Evolutionary conservation across 176 grass and related monocot species (phyloP), one percentile per base, ranked within the genome.

Genomic region (Oryza nivara): DNA sequence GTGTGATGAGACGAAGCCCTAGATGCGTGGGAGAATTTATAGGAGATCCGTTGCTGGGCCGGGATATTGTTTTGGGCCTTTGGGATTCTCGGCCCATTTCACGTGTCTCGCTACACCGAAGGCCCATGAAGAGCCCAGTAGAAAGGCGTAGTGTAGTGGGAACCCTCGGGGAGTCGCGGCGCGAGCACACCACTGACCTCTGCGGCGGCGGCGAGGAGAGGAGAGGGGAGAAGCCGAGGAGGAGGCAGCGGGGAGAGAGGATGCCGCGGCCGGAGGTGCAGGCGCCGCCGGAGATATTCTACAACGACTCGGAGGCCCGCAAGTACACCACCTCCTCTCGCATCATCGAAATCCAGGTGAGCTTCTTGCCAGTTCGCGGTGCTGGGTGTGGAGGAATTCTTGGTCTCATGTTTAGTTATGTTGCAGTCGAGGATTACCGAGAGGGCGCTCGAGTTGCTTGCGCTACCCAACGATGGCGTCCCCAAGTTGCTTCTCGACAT

Each of bases 301-400:
- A 98, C 82, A 98, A 98, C 43, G 95, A 95, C 40, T 52, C 89
- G 70, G 96, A 98, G 91, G 93, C 96, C 15, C 92, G 93, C 19
- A 98, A 98, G 72, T 98, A 98, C 86, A 98, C 96, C 34, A 98
- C 96, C 73, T 98, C 93, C 46, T 98, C 96, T 28, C 96, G 96
- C 20, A 98, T 98, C 83, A 92, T 98, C 70, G 96, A 98, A 86
- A 95, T 98, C 86, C 96, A 98, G 78, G 95, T 88, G 78, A 22
- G 76, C 70, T 8, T 54, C 2, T n/a, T n/a, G 54, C 35, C 17
- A 1, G 11, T 58, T 61, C 20, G 11, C 7, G 36, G 16, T 41
- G 76, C 22, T 82, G 46, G 77, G 77, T 54, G 19, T 1, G 52
- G 66, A 43, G 16, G 38, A 65, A 15, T 26, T 34, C 3, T n/a